Percentiles rank a stretch among this genome's conserved stretches.
Evolutionary conservation across 768 basidiomycete genomes (phyloP).

Genomic region (Daedalea quercina): DNA sequence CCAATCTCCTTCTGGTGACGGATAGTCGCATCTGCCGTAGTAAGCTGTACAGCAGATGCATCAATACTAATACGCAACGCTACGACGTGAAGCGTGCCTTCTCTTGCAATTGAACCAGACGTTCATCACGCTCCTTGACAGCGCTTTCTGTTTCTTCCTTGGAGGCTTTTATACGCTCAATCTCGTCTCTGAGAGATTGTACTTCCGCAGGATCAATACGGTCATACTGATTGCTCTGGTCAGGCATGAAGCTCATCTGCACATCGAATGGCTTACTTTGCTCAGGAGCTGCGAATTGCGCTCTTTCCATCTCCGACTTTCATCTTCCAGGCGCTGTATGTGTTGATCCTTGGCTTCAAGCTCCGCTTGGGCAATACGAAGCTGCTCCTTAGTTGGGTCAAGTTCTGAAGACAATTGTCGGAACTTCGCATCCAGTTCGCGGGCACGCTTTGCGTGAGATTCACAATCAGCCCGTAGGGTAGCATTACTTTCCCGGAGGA

Average conservation of each 20-base stretch:
- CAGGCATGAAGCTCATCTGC: neutral
- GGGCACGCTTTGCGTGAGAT: constrained; percentile 57
- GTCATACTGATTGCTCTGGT: constrained; percentile 51
- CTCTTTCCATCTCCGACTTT: constrained; percentile 79
- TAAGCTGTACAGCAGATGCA: neutral
- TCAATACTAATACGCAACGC: neutral
- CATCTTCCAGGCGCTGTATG: constrained; percentile 63
- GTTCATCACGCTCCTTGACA: constrained; percentile 5
- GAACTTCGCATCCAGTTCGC: constrained; percentile 60
- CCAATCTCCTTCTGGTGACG: constrained; percentile 10
- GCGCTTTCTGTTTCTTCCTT: constrained; percentile 17
- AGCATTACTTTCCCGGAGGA: constrained; percentile 83
- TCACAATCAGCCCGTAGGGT: constrained; percentile 77
- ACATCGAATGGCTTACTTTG: constrained; percentile 45
- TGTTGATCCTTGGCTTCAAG: constrained; percentile 64
- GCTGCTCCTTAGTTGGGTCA: constrained; percentile 69
- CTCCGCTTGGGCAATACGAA: constrained; percentile 62
- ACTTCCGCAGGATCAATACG: constrained; percentile 84
- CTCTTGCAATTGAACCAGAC: constrained; percentile 8
- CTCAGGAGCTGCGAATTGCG: constrained; percentile 73
- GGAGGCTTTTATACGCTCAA: constrained; percentile 34
- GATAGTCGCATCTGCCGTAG: neutral
- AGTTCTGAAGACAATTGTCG: constrained; percentile 53
- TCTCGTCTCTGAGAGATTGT: constrained; percentile 70
- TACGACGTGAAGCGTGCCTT: constrained; percentile 10